Conservation (phyloP, 768 basidiomycete genomes). For the Auriculariales sp. region DNA sequence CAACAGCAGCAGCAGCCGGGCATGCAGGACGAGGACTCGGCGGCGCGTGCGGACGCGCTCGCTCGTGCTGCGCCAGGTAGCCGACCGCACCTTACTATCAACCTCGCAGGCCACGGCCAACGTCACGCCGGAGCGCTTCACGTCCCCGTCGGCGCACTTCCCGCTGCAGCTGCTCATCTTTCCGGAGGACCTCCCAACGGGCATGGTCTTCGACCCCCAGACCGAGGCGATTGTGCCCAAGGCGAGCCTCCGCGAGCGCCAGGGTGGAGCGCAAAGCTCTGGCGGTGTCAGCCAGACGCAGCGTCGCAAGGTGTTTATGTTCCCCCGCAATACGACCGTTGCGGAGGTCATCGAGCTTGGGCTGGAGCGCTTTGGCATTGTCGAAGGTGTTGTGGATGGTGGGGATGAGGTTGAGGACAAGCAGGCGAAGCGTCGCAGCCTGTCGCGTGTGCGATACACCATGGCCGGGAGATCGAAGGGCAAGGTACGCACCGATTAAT, state of each 20-base stretch:
- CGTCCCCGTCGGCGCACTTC: constrained; percentile 73
- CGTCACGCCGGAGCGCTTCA: constrained; percentile 58
- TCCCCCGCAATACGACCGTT: constrained; percentile 91
- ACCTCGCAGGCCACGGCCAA: constrained; percentile 22
- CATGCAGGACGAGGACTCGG: constrained; percentile 27
- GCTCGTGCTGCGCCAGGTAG: too few species aligned
- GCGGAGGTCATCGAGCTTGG: constrained; percentile 91
- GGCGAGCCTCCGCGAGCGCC: constrained; percentile 48
- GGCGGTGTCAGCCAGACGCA: constrained; percentile 42
- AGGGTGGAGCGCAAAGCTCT: constrained; percentile 26
- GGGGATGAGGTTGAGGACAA: constrained; percentile 98
- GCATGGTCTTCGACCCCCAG: constrained; percentile 83
- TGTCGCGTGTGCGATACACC: constrained; percentile 65
- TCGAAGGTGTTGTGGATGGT: constrained; percentile 92
- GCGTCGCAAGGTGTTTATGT: constrained; percentile 72
- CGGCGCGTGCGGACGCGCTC: constrained; percentile 27
- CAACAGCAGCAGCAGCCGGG: constrained; percentile 19
- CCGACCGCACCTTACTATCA: constrained; percentile 28
- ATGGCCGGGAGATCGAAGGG: constrained; percentile 43
- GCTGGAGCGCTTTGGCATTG: constrained; percentile 86
- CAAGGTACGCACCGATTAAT: constrained; percentile 37
- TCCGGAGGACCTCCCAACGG: constrained; percentile 83
- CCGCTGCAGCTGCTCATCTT: constrained; percentile 77
- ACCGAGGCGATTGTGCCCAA: constrained; percentile 91
- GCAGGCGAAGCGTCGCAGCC: constrained; percentile 62